Percentiles rank a stretch among this genome's conserved stretches.
phyloP scores from a whole-genome alignment of 2,329 filamentous ascomycete genomes.

The Exophiala bonariae region DNA sequence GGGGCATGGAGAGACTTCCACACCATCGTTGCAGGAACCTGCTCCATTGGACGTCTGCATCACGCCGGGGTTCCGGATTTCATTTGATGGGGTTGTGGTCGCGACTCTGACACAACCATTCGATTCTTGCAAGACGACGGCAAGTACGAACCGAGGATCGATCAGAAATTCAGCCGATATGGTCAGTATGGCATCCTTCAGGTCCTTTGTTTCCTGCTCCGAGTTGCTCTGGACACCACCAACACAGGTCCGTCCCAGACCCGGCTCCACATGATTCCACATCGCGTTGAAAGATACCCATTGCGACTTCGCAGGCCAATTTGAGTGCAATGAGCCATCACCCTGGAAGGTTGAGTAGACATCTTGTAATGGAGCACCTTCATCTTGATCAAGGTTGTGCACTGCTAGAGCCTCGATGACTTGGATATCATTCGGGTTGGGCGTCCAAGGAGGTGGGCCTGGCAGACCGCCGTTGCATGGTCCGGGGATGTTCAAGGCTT shows the following conservation, averaged over 20 bases:
- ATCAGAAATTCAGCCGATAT: conserved; percentile 27
- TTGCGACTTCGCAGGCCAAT: conserved; percentile 24
- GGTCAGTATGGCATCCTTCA: conserved; percentile 28
- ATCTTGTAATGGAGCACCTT: conserved; percentile 14
- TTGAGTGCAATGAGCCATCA: conserved; percentile 20
- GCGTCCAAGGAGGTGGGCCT: not conserved
- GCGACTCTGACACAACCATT: conserved; percentile 30
- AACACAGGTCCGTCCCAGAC: conserved; percentile 12
- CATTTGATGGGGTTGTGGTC: conserved; percentile 17
- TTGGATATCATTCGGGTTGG: not conserved
- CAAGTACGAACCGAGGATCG: conserved; percentile 35
- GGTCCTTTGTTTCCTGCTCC: conserved; percentile 20
- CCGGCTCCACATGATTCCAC: conserved; percentile 9
- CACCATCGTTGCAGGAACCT: conserved; percentile 15
- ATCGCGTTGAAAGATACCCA: conserved; percentile 26
- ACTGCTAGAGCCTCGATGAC: conserved; percentile 7
- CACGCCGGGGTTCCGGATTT: conserved; percentile 24
- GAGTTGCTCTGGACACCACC: conserved; percentile 8
- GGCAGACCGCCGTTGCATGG: not conserved
- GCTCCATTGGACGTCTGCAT: conserved; percentile 19
- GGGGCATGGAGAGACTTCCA: conserved; percentile 16
- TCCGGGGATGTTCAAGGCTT: not conserved
- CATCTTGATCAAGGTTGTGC: conserved; percentile 1
- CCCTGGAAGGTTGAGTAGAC: conserved; percentile 28
- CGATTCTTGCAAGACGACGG: conserved; percentile 37